These are phyloP conservation scores for Ustilago shanxiensis DNA, from an alignment of 1,284 basidiomycete species.

Conservation along the genomic window DNA sequence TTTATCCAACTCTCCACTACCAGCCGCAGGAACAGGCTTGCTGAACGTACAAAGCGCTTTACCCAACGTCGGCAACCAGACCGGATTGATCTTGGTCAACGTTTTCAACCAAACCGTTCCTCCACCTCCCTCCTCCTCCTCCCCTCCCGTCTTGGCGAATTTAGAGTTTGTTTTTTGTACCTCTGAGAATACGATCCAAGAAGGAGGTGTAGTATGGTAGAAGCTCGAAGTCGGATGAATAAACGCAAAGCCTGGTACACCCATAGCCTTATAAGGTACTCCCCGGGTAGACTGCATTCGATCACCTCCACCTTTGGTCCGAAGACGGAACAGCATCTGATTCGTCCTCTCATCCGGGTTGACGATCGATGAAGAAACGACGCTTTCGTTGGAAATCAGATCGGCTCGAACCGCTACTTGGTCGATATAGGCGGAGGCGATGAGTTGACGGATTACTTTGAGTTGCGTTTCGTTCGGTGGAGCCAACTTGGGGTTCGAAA, in stretches of 20 bases:
- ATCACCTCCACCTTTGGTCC: constrained; percentile 72
- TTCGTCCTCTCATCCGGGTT: constrained; percentile 29
- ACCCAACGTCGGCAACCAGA: constrained; percentile 87
- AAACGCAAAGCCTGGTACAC: constrained; percentile 83
- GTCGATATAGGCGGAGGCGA: constrained; percentile 93
- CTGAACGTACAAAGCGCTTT: constrained; percentile 86
- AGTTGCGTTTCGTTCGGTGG: constrained; percentile 74
- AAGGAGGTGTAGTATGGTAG: constrained; percentile 80
- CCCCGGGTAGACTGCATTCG: constrained; percentile 82
- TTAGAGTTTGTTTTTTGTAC: constrained; percentile 69
- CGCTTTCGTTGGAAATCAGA: constrained; percentile 72
- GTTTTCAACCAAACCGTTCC: constrained; percentile 62
- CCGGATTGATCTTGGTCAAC: constrained; percentile 78
- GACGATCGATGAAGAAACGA: constrained; percentile 25
- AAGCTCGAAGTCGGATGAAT: constrained; percentile 91
- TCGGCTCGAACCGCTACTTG: constrained; percentile 95
- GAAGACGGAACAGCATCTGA: constrained; percentile 41
- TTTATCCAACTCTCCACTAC: constrained; percentile 16
- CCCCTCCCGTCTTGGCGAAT: constrained; percentile 20
- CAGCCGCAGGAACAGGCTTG: constrained; percentile 74
- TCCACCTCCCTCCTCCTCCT: constrained; percentile 12
- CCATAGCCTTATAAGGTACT: constrained; percentile 86
- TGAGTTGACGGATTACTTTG: constrained; percentile 88
- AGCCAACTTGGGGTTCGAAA: constrained; percentile 49
- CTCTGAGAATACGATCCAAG: constrained; percentile 88